Evolutionary conservation across 768 basidiomycete species (phyloP).

Genomic region (Piloderma croceum): DNA sequence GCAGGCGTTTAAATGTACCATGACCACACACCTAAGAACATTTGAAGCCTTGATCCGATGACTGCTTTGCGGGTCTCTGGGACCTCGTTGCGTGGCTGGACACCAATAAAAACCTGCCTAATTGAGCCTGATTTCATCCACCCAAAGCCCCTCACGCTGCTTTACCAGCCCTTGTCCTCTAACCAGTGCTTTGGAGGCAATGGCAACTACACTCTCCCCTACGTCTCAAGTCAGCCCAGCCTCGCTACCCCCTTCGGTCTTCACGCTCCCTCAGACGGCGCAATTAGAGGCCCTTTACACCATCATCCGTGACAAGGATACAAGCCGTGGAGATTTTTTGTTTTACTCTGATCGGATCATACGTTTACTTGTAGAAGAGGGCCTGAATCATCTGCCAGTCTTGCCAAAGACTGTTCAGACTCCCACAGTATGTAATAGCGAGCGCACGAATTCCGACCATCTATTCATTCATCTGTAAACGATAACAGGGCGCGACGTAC

Average conservation of each 20-base stretch:
- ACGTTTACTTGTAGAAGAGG: slow-evolving; percentile 72
- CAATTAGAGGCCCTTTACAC: slow-evolving; percentile 95
- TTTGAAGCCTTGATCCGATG: too few species aligned
- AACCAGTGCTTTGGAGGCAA: too few species aligned
- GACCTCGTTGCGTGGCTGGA: too few species aligned
- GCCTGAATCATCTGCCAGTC: slow-evolving; percentile 83
- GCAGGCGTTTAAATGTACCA: too few species aligned
- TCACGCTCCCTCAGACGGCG: slow-evolving; percentile 82
- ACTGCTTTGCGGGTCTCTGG: too few species aligned
- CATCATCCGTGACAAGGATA: slow-evolving; percentile 86
- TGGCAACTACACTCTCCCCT: slow-evolving; percentile 12
- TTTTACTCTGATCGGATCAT: slow-evolving; percentile 96
- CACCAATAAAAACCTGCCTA: too few species aligned
- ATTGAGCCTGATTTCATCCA: too few species aligned
- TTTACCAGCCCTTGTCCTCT: too few species aligned
- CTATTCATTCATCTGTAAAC: neutral
- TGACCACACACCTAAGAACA: too few species aligned
- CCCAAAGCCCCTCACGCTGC: too few species aligned
- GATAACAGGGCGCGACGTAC: slow-evolving; percentile 63
- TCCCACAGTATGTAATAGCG: slow-evolving; percentile 71
- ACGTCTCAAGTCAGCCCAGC: slow-evolving; percentile 32
- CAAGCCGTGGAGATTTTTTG: slow-evolving; percentile 88
- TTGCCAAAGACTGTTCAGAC: slow-evolving; percentile 73
- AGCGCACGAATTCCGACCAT: neutral
- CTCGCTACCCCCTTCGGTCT: slow-evolving; percentile 72